Percentiles rank a stretch among this genome's conserved stretches.
These are phyloP conservation scores for Pythium sp. DNA, from an alignment of 352 stramenopile species.

Conservation along the genomic window DNA sequence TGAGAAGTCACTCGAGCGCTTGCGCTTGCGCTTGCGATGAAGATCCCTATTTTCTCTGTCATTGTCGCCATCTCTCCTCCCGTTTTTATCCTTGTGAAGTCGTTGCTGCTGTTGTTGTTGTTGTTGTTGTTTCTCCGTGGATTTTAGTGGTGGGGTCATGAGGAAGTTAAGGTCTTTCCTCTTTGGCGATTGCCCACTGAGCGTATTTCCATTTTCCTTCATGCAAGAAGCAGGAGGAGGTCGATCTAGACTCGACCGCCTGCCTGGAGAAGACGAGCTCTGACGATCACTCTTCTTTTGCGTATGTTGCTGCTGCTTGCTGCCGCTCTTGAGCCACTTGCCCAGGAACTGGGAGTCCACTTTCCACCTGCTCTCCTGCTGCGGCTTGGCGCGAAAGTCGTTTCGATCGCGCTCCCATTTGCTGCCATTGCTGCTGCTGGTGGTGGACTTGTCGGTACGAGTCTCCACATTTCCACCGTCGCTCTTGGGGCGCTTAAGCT, in stretches of 20 bases:
- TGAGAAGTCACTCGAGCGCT: slow-evolving; percentile 13
- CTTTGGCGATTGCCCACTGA: neutral
- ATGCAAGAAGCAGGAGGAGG: neutral
- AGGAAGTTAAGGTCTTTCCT: slow-evolving; percentile 1
- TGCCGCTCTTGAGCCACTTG: slow-evolving; percentile 13
- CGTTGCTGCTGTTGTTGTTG: neutral
- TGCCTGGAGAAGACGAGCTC: neutral
- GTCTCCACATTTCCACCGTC: neutral
- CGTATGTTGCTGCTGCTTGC: neutral
- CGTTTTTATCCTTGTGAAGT: neutral
- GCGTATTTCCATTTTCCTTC: neutral
- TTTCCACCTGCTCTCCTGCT: slow-evolving; percentile 17
- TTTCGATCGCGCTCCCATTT: slow-evolving; percentile 22
- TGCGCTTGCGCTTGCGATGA: slow-evolving; percentile 12
- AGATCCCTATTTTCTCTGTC: neutral
- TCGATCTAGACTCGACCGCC: neutral
- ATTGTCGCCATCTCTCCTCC: neutral
- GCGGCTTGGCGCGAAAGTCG: slow-evolving; percentile 18
- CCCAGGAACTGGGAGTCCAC: slow-evolving; percentile 12
- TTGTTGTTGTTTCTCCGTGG: neutral
- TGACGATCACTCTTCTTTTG: neutral
- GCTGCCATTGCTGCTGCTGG: neutral
- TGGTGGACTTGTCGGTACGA: neutral
- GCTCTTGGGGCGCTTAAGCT: slow-evolving; percentile 8
- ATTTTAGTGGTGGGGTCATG: neutral